Evolutionary conservation across 169 alveolate species (phyloP), one percentile per base, ranked within the genome.

Genomic region (Plasmodium berghei): DNA sequence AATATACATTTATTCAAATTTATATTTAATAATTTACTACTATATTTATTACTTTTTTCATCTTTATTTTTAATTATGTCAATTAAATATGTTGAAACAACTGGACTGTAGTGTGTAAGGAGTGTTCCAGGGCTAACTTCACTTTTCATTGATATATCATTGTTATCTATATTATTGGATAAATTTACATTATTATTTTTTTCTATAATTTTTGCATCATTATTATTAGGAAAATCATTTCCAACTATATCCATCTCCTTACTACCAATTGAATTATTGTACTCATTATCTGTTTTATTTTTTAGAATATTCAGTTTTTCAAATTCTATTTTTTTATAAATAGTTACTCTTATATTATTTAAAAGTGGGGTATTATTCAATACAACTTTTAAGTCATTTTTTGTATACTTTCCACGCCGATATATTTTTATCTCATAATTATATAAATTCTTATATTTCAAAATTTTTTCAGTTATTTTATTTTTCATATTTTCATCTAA

Each of bases 61-160:
- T 58, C 89, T 24, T 46, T 63, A 66, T 48, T n/a, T 20, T 9
- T n/a, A 9, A 46, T 48, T 9, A 91, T 46, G n/a, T 80, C 90
- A 5, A 80, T 42, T 70, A 97, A 56, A 87, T 94, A 97, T 26
- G 98, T 94, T 46, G 97, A 96, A 42, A 95, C 94, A 18, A 94
- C 86, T 0, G 99, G 98, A 10, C 99, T 96, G 85, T 97, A 97
- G 88, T 97, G 99, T 14, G 97, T 95, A 45, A 97, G 72, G n/a
- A 95, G 87, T 49, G 95, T 87, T 8, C 99, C 99, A 0, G 99
- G 99, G 8, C 90, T 52, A 10, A 80, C 83, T 70, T 80, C 83
- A 22, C 22, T 61, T 48, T 66, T 58, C 14, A 16, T 9, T 5
- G 1, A 16, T 34, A 9, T 28, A 16, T 55, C 52, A 24, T 62